phyloP scores from a whole-genome alignment of 129 eudicot species.

The Flaveria sonorensis region DNA sequence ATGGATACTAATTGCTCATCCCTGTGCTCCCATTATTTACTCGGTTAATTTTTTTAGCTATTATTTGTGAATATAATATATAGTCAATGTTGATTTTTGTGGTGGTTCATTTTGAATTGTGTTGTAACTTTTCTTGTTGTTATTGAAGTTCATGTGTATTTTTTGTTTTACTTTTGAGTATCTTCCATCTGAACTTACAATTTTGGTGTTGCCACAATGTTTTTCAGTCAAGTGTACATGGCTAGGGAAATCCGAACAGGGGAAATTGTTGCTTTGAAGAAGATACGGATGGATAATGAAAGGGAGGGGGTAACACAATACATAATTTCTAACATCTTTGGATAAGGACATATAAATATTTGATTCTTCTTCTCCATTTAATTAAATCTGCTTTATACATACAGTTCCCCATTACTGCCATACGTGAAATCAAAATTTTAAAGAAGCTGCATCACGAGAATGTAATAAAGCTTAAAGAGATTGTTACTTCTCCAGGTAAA shows the following conservation, averaged over 20 bases:
- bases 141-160: neutral
- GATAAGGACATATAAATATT: neutral
- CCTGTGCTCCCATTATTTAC: neutral
- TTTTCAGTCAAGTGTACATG: conserved; percentile 91
- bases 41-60: neutral
- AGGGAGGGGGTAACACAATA: conserved; percentile 78
- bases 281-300: conserved; percentile 92
- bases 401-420: conserved; percentile 95
- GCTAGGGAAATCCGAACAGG: conserved; percentile 82
- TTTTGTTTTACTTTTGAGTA: neutral
- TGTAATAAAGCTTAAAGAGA: conserved; percentile 82
- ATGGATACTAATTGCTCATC: neutral
- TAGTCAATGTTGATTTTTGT: neutral
- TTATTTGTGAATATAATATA: neutral
- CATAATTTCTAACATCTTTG: neutral
- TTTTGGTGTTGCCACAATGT: conserved; percentile 4
- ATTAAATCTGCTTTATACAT: neutral
- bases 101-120: neutral
- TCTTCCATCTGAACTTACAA: conserved; percentile 9
- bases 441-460: conserved; percentile 94
- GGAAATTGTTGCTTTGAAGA: conserved; percentile 89
- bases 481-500: conserved; percentile 88
- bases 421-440: conserved; percentile 81
- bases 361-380: neutral
- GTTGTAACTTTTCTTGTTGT: neutral